Evolutionary conservation across 257 asterid species (phyloP).

Genomic region (Solanum infundibuliforme): DNA sequence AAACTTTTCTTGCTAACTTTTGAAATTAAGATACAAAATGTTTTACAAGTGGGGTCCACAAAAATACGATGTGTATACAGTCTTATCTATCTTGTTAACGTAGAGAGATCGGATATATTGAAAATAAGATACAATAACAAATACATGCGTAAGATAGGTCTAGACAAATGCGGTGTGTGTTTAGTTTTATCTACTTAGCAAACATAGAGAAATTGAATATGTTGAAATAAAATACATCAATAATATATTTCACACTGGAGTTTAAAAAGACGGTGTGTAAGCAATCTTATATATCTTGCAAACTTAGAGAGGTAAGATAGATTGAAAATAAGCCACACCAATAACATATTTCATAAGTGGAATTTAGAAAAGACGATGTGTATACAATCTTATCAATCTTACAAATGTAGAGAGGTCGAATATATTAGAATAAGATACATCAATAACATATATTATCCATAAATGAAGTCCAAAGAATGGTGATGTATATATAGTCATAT

Average conservation of each 20-base stretch:
- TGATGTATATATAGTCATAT: neutral
- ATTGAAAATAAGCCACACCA: neutral
- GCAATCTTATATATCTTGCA: neutral
- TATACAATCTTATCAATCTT: neutral
- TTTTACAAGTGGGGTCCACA: neutral
- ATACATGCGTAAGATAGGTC: too few relatives aligned
- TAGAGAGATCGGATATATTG: too few relatives aligned
- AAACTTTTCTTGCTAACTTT: neutral
- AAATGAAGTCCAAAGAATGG: too few relatives aligned
- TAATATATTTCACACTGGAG: neutral
- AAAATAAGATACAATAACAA: too few relatives aligned
- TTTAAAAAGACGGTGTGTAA: neutral
- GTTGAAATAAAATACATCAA: neutral
- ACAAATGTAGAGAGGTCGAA: neutral
- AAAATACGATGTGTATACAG: neutral
- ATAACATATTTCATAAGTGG: neutral
- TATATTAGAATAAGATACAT: neutral
- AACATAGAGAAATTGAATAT: too few relatives aligned
- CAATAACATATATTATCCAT: neutral
- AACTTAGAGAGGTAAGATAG: neutral
- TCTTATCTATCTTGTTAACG: too few relatives aligned
- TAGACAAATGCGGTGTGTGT: too few relatives aligned
- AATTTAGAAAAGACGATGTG: too few relatives aligned
- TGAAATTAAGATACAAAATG: neutral
- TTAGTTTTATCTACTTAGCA: neutral